A percentile compares a stretch with the other conserved stretches of the same genome.
Conservation (phyloP, 805 yeast species). For the Komagataella pseudopastoris region DNA sequence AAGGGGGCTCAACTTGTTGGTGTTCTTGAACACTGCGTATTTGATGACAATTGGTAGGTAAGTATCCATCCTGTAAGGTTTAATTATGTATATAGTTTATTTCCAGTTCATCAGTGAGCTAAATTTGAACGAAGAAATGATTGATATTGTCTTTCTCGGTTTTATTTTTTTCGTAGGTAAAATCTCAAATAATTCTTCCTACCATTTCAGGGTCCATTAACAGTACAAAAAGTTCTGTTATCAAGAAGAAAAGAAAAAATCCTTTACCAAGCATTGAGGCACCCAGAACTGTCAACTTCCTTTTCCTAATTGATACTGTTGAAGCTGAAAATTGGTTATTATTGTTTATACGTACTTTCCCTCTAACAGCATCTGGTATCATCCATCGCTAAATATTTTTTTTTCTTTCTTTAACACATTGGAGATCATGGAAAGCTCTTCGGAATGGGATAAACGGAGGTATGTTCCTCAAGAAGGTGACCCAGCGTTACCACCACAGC, state of each 20-base stretch:
- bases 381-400: neutral
- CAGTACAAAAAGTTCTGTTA: too few relatives aligned
- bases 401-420: neutral
- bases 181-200: too few relatives aligned
- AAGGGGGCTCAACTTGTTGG: conserved; percentile 50
- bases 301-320: too few relatives aligned
- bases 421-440: neutral
- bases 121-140: too few relatives aligned
- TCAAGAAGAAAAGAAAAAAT: too few relatives aligned
- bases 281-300: too few relatives aligned
- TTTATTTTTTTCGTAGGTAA: too few relatives aligned
- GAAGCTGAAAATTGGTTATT: too few relatives aligned
- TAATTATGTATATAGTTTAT: too few relatives aligned
- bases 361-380: neutral
- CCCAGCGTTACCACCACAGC: conserved; percentile 73
- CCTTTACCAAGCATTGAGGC: too few relatives aligned
- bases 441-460: conserved; percentile 17
- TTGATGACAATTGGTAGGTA: neutral
- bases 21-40: neutral
- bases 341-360: neutral
- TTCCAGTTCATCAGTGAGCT: neutral
- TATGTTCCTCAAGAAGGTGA: conserved; percentile 31
- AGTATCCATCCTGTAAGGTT: neutral
- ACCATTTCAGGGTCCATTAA: too few relatives aligned
- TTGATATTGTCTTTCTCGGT: too few relatives aligned